Evolutionary conservation across 75 land plant species (phyloP), one percentile per base, ranked within the genome.

Genomic region (Isoetes taiwanensis): DNA sequence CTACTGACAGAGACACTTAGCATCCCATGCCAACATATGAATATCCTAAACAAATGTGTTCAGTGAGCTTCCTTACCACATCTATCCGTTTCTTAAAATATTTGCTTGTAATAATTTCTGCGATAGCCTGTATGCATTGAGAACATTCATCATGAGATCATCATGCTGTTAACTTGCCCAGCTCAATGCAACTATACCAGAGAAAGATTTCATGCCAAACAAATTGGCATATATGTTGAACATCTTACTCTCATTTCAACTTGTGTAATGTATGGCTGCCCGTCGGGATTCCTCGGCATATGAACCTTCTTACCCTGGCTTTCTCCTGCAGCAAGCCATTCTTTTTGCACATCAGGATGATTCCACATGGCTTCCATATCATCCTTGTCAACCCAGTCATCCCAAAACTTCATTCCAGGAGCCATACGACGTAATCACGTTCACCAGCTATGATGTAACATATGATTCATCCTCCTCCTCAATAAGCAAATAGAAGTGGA

Each of bases 281-380:
- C 98, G 62, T 88, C 83, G 31, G 88, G 77, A 68, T 84, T 79
- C 12, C 98, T 59, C 42, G 88, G 76, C 62, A 93, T 76, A 56
- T 77, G 98, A 57, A 93, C 90, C 41, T 84, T 93, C 57, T 65
- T 54, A 2, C 86, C 90, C 41, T 54, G 65, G 9, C 55, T 66
- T 61, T 93, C 95, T 29, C 98, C 98, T 34, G 77, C 98, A 56
- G 62, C 71, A 30, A 73, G 30, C 98, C 98, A 93, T 62, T 93
- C 98, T 31, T 78, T 48, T 26, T 72, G 40, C 8, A 87, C 88
- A 26, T 77, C 80, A 43, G 83, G 70, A 52, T 75, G 64, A 28
- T 24, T 40, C 98, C 98, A 93, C 98, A 93, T 63, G 38, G 70
- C 85, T 14, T 82, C 78, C 75, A 88, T 71, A 59, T 93, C 98